A percentile compares a stretch with the other conserved stretches of the same genome.
Conservation (phyloP, 371 early-diverging fungal genomes). For the Mortierella sp. region DNA sequence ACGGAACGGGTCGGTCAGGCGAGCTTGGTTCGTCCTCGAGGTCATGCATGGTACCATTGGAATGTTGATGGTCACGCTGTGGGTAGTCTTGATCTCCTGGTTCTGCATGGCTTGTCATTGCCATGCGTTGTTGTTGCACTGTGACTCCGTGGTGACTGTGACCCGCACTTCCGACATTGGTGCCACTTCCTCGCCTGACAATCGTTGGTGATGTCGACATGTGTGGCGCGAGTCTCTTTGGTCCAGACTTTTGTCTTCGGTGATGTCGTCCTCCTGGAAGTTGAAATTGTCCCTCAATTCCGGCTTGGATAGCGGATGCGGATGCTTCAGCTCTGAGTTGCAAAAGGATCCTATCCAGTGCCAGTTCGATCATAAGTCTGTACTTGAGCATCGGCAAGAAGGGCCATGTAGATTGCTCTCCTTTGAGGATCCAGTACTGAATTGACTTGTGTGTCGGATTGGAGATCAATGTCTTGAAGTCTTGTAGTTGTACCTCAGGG, state of each 20-base stretch:
- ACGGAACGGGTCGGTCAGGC: constrained; percentile 15
- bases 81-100: constrained; percentile 19
- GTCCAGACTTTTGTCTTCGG: constrained; percentile 45
- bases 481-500: constrained; percentile 62
- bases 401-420: constrained; percentile 89
- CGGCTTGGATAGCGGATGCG: constrained; percentile 31
- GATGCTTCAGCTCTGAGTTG: constrained; percentile 39
- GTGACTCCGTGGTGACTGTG: neutral
- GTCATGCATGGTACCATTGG: constrained; percentile 1
- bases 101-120: constrained; percentile 34
- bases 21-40: constrained; percentile 10
- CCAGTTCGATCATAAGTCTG: constrained; percentile 81
- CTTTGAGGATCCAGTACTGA: constrained; percentile 84
- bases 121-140: neutral
- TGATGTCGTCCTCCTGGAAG: constrained; percentile 13
- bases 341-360: constrained; percentile 66
- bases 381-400: constrained; percentile 75
- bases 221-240: constrained; percentile 23
- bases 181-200: constrained; percentile 28
- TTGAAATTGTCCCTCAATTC: constrained; percentile 23
- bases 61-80: constrained; percentile 4
- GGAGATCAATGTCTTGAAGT: constrained; percentile 77
- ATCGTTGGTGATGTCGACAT: constrained; percentile 10
- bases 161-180: constrained; percentile 11
- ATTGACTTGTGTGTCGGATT: constrained; percentile 78